Base-by-base conservation (phyloP, 2,329 filamentous ascomycete species). In the Bipolaris sorokiniana region DNA sequence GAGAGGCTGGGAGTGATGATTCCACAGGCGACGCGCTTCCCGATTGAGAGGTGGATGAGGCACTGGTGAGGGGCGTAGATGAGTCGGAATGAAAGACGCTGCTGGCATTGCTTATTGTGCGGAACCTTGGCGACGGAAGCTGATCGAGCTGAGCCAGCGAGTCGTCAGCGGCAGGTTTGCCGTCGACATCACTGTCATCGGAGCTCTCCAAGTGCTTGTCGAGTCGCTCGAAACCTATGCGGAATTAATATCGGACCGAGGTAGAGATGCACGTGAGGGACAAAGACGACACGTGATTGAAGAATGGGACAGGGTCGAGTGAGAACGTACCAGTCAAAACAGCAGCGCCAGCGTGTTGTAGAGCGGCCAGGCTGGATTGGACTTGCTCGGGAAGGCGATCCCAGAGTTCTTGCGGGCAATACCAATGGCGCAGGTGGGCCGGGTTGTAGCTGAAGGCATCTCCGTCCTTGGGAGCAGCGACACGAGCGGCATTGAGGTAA, bases 301-400 rank as follows among this genome's bases (percentile, higher is more conserved):
- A 57, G 42, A 57, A 49, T 58, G 33, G 33, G 33, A 51, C 33
- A 33, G 16, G 42, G 33, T 13, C 37, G 33, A 51, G 10, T 41
- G 40, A 13, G 40, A 72, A 73, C 76, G 59, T 76, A 57, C 77
- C 71, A 46, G 79, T 81, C 61, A 74, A 69, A 33, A 81, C 75
- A 36, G 79, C 79, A 16, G 81, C 81, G 40, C 77, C 80, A 48
- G 79, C 74, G 46, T 76, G 75, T 61, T 78, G 75, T 65, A 81
- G 74, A 31, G 74, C 68, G 4, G 72, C 66, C 28, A 79, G 56
- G 33, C 63, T 64, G 11, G 67, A 61, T 48, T 71, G 65, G 13
- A 82, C 65, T 15, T 70, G 58, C 1, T 56, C 36, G 4, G 79
- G 77, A 10, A 82, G 71, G 28, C 62, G 66, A 26, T 69, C 58